phyloP scores from a whole-genome alignment of 2,329 filamentous ascomycete species.

The Lecanicillium sp. region DNA sequence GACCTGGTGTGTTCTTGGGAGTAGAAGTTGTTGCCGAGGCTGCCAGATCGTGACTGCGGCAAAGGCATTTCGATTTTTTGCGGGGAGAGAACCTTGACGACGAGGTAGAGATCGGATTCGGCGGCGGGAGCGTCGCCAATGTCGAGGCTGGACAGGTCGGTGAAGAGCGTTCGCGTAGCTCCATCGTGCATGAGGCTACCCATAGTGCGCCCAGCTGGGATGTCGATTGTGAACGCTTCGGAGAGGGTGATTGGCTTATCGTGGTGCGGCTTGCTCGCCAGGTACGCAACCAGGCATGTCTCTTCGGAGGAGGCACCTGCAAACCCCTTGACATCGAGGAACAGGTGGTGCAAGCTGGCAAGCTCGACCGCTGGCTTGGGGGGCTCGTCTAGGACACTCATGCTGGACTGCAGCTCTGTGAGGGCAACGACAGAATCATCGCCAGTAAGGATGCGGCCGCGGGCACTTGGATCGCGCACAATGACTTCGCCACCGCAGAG shows the following conservation, averaged over 20 bases:
- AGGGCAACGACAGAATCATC: slow-evolving; percentile 91
- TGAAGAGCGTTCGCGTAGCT: slow-evolving; percentile 78
- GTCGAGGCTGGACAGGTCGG: slow-evolving; percentile 75
- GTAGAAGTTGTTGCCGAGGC: slow-evolving; percentile 34
- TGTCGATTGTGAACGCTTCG: slow-evolving; percentile 74
- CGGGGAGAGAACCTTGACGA: slow-evolving; percentile 68
- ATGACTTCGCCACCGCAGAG: slow-evolving; percentile 90
- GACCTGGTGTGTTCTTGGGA: slow-evolving; percentile 43
- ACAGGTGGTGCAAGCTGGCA: slow-evolving; percentile 69
- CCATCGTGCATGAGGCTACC: slow-evolving; percentile 57
- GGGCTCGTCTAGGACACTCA: slow-evolving; percentile 87
- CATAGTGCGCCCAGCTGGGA: slow-evolving; percentile 68
- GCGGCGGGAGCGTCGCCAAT: slow-evolving; percentile 55
- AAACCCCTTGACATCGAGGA: slow-evolving; percentile 79
- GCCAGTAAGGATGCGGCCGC: slow-evolving; percentile 80
- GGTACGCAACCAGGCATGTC: slow-evolving; percentile 68
- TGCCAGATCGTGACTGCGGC: slow-evolving; percentile 47
- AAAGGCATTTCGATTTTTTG: slow-evolving; percentile 43
- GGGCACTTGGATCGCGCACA: slow-evolving; percentile 78
- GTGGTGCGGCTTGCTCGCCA: slow-evolving; percentile 66
- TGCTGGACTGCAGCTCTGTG: slow-evolving; percentile 85
- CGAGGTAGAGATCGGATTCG: slow-evolving; percentile 71
- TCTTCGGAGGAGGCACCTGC: slow-evolving; percentile 70
- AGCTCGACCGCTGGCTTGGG: slow-evolving; percentile 63
- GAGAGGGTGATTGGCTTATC: slow-evolving; percentile 63